Evolutionary conservation across 2,329 filamentous ascomycete species (phyloP).

Genomic region (Akanthomyces uredinophilus): DNA sequence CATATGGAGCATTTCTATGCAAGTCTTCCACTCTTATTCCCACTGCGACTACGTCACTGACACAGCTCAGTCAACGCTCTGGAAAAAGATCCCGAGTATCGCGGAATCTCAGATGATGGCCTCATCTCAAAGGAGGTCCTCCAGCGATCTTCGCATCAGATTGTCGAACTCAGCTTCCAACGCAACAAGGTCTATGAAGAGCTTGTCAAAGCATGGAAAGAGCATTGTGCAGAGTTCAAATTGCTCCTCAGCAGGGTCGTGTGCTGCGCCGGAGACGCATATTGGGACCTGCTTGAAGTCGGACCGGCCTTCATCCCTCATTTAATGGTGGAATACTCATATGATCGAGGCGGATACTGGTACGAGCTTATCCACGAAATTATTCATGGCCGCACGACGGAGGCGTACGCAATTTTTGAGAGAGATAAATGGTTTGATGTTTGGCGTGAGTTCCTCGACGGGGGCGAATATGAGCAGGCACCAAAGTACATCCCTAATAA

Average conservation of each 20-base stretch:
- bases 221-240: background rate
- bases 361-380: slow-evolving; percentile 16
- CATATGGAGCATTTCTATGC: too few relatives aligned
- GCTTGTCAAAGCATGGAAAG: background rate
- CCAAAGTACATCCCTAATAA: slow-evolving; percentile 12
- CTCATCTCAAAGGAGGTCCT: slow-evolving; percentile 8
- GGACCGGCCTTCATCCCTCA: slow-evolving; percentile 11
- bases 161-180: slow-evolving; percentile 1
- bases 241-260: background rate
- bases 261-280: slow-evolving; percentile 1
- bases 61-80: slow-evolving; percentile 9
- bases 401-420: slow-evolving; percentile 1
- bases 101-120: background rate
- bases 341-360: slow-evolving; percentile 12
- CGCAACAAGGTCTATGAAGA: slow-evolving; percentile 6
- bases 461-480: slow-evolving; percentile 4
- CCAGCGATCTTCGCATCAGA: background rate
- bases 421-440: slow-evolving; percentile 3
- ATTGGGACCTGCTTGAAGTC: slow-evolving; percentile 11
- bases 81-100: background rate
- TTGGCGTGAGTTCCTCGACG: slow-evolving; percentile 9
- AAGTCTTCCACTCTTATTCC: too few relatives aligned
- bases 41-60: background rate
- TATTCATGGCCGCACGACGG: slow-evolving; percentile 12
- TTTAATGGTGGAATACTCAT: slow-evolving; percentile 13